Percentiles rank a stretch among this genome's conserved stretches.
These are phyloP conservation scores for Fusarium chaquense DNA, from an alignment of 2,329 filamentous ascomycete species.

Conservation along the genomic window DNA sequence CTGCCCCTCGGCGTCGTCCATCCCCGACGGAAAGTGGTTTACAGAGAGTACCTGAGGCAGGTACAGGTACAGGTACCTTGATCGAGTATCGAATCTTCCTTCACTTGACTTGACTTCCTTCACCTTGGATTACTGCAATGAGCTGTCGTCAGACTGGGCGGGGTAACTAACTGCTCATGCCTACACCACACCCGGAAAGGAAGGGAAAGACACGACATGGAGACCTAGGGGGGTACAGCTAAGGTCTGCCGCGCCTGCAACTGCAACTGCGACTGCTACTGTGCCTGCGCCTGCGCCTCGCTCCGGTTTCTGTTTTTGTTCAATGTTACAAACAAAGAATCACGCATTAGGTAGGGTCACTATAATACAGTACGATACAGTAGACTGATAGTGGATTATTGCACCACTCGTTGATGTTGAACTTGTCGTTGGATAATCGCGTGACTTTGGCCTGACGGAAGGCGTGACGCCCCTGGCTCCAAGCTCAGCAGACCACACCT, in stretches of 20 bases:
- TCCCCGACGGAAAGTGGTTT: conserved; percentile 20
- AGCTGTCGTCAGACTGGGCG: conserved; percentile 59
- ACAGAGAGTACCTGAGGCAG: conserved; percentile 2
- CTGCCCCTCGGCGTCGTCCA: conserved; percentile 36
- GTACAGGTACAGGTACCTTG: not conserved
- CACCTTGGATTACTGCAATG: conserved; percentile 19
- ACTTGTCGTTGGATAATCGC: conserved; percentile 44
- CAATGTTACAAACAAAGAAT: conserved; percentile 18
- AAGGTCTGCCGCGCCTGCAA: conserved; percentile 11
- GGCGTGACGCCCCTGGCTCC: conserved; percentile 47
- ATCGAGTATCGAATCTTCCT: not conserved
- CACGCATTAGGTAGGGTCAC: conserved; percentile 14
- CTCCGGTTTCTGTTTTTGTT: conserved; percentile 21
- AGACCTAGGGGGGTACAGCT: conserved; percentile 35
- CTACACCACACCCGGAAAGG: conserved; percentile 35
- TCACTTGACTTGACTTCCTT: not conserved
- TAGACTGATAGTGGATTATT: conserved; percentile 1
- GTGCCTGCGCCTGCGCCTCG: conserved; percentile 40
- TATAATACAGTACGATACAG: not conserved
- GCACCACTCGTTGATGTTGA: not conserved
- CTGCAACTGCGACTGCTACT: not conserved
- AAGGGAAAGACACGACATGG: conserved; percentile 29
- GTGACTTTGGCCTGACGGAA: conserved; percentile 51
- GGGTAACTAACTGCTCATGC: conserved; percentile 56
- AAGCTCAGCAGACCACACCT: conserved; percentile 47